Evolutionary conservation across 2,329 filamentous ascomycete species (phyloP).

Genomic region (Ascosphaera apis): DNA sequence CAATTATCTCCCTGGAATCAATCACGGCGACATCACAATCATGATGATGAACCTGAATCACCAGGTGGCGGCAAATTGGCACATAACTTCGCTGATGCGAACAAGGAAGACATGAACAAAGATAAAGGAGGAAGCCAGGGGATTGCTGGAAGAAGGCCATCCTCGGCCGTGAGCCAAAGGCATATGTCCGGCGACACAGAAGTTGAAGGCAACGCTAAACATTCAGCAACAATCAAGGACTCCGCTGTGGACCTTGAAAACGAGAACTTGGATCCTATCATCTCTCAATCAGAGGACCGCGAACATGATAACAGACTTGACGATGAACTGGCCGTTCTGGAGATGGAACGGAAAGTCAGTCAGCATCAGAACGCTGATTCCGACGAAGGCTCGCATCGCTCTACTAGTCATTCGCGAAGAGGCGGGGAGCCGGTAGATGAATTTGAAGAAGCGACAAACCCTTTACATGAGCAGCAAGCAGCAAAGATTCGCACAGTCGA

Average conservation of each 20-base stretch:
- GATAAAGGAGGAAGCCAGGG: neutral
- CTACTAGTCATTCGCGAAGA: slow-evolving; percentile 3
- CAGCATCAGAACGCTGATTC: slow-evolving; percentile 12
- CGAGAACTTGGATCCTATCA: slow-evolving; percentile 6
- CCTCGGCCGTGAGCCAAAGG: neutral
- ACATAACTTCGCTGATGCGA: neutral
- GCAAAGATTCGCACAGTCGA: slow-evolving; percentile 41
- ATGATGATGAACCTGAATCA: neutral
- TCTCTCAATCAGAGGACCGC: slow-evolving; percentile 32
- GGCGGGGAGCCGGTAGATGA: slow-evolving; percentile 36
- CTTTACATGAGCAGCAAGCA: slow-evolving; percentile 38
- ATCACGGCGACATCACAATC: neutral
- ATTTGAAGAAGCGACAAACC: slow-evolving; percentile 44
- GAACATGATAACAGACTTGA: slow-evolving; percentile 38
- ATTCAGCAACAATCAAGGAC: neutral
- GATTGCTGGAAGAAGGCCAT: neutral
- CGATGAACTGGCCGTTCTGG: slow-evolving; percentile 42
- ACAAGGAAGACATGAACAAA: neutral
- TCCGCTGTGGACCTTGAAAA: slow-evolving; percentile 3
- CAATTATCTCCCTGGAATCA: neutral
- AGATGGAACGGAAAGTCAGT: slow-evolving; percentile 33
- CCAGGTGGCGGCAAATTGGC: neutral
- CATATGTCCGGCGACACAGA: neutral
- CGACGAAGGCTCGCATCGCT: slow-evolving; percentile 11
- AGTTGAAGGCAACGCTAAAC: neutral